Evolutionary conservation across 805 yeast species (phyloP).

Genomic region (Lipomyces starkeyi): DNA sequence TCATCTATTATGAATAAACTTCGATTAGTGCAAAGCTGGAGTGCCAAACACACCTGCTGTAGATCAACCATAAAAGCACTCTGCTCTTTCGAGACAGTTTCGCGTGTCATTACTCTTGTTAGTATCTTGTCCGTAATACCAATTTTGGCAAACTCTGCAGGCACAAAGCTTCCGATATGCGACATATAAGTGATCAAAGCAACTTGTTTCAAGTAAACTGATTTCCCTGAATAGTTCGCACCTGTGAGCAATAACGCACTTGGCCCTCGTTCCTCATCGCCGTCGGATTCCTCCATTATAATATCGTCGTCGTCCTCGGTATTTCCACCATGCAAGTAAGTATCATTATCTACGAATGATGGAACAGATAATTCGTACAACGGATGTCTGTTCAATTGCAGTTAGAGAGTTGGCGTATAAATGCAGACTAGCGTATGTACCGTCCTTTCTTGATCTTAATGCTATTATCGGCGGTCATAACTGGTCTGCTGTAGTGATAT

Average conservation of each 20-base stretch:
- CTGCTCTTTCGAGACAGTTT: slow-evolving; percentile 48
- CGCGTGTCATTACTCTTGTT: slow-evolving; percentile 54
- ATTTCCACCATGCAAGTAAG: slow-evolving; percentile 43
- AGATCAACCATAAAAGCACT: slow-evolving; percentile 61
- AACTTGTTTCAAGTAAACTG: slow-evolving; percentile 56
- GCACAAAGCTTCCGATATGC: slow-evolving; percentile 62
- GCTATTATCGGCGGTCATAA: slow-evolving; percentile 41
- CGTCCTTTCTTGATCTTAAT: slow-evolving; percentile 50
- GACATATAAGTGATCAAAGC: slow-evolving; percentile 58
- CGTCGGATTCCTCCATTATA: slow-evolving; percentile 25
- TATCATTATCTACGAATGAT: slow-evolving; percentile 54
- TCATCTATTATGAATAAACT: slow-evolving; percentile 59
- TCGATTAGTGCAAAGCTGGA: slow-evolving; percentile 49
- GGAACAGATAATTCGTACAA: slow-evolving; percentile 51
- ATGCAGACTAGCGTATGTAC: background rate
- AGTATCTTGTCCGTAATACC: slow-evolving; percentile 57
- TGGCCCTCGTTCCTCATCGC: slow-evolving; percentile 42
- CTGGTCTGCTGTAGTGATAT: slow-evolving; percentile 47
- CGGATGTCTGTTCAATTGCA: slow-evolving; percentile 49
- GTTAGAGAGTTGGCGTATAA: background rate
- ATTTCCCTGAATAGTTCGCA: slow-evolving; percentile 59
- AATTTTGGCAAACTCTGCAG: slow-evolving; percentile 54
- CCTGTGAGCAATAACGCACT: slow-evolving; percentile 54
- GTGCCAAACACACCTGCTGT: slow-evolving; percentile 52
- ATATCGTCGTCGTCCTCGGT: slow-evolving; percentile 3